phyloP scores from a whole-genome alignment of 805 yeast species.

The Metschnikowia matae region DNA sequence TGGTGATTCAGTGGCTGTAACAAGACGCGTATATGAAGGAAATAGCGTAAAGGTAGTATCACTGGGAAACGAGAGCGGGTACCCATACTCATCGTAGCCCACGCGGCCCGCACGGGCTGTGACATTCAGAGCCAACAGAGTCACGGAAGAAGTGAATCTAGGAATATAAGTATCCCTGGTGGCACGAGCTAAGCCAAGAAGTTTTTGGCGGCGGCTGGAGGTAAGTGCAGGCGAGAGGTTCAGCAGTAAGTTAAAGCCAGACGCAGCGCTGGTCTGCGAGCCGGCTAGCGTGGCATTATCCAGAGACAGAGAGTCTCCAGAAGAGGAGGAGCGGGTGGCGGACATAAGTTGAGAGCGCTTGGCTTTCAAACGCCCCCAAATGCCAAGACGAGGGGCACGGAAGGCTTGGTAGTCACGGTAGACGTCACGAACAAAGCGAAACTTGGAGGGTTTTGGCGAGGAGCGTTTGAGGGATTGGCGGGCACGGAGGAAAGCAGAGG shows the following conservation, averaged over 20 bases:
- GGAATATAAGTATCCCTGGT: slow-evolving; percentile 60
- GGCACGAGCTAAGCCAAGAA: slow-evolving; percentile 48
- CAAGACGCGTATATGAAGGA: slow-evolving; percentile 35
- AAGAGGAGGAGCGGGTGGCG: background rate
- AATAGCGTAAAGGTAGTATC: slow-evolving; percentile 57
- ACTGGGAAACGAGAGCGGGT: slow-evolving; percentile 38
- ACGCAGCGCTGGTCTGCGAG: background rate
- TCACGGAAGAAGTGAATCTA: slow-evolving; percentile 42
- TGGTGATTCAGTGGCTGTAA: slow-evolving; percentile 13
- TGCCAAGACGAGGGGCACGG: slow-evolving; percentile 14
- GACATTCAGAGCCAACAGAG: slow-evolving; percentile 47
- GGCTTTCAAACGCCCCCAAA: slow-evolving; percentile 15
- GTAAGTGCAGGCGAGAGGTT: background rate
- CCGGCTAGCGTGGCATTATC: background rate
- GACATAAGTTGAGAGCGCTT: slow-evolving; percentile 16
- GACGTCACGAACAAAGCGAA: slow-evolving; percentile 26
- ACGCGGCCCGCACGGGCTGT: slow-evolving; percentile 20
- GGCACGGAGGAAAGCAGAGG: slow-evolving; percentile 12
- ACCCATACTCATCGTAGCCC: slow-evolving; percentile 17
- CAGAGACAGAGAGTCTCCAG: background rate
- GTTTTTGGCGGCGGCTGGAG: slow-evolving; percentile 40
- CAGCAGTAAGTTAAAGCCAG: slow-evolving; percentile 6
- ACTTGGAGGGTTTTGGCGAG: slow-evolving; percentile 18
- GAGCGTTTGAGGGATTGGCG: slow-evolving; percentile 15
- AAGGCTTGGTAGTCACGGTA: slow-evolving; percentile 32